Evolutionary conservation across 2,329 filamentous ascomycete species (phyloP).

Genomic region (Sporothrix brasiliensis): DNA sequence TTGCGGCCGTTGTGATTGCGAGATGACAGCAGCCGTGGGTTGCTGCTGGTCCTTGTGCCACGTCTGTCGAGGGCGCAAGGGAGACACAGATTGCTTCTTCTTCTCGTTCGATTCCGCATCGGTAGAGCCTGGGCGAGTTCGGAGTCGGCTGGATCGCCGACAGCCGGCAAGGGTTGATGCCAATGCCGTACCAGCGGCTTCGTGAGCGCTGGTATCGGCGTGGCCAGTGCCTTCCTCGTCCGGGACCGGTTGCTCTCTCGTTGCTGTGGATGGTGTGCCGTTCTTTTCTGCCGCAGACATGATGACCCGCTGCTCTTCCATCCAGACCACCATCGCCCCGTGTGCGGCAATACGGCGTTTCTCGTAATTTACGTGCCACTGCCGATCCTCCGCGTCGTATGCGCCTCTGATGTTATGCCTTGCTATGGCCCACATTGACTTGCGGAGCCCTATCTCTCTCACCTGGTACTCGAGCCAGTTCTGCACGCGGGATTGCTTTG

Average conservation of each 20-base stretch:
- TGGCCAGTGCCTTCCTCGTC: too few relatives aligned
- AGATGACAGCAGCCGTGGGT: too few relatives aligned
- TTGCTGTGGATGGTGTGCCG: too few relatives aligned
- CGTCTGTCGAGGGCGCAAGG: background rate
- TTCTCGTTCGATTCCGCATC: background rate
- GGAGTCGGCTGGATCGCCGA: background rate
- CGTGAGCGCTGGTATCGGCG: background rate
- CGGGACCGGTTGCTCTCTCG: too few relatives aligned
- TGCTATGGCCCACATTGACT: background rate
- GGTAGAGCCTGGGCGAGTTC: background rate
- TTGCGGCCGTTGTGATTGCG: too few relatives aligned
- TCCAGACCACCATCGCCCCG: background rate
- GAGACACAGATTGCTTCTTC: background rate
- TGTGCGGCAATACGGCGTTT: background rate
- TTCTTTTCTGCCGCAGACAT: background rate
- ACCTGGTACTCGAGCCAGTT: background rate
- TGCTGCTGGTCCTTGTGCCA: background rate
- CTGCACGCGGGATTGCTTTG: background rate
- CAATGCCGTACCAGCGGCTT: background rate
- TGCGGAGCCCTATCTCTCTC: background rate
- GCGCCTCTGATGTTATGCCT: background rate
- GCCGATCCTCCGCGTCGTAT: background rate
- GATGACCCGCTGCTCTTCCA: background rate
- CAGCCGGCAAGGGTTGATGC: background rate
- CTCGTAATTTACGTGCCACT: background rate